Evolutionary conservation across 352 stramenopile species (phyloP), one percentile per base, ranked within the genome.

Genomic region (Phytophthora podocarpi): DNA sequence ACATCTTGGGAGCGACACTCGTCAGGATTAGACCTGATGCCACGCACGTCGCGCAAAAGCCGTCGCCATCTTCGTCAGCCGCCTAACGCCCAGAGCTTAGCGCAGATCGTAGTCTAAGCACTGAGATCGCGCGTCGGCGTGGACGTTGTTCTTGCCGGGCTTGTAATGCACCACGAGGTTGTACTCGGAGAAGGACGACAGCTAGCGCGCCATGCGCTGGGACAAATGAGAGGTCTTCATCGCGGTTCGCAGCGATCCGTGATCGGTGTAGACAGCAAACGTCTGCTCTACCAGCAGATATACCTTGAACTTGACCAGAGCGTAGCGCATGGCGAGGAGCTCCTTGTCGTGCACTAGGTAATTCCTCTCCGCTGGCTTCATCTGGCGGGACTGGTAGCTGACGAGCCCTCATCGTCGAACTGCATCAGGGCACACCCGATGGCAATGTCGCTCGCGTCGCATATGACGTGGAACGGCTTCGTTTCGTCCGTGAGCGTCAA

Each of bases 61-160:
- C 51, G 0, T 59, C 28, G 3, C 64, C 50, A 4, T 58, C 34
- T 2, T 59, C 46, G 27, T 26, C 43, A 20, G 15, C 16, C 31
- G 40, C 5, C 26, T 46, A 16, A 32, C 30, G 20, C 9, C 31
- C 3, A 52, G n/a, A 9, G 7, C 27, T 30, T 18, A n/a, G 1
- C 35, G 23, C n/a, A 27, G 43, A 10, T 56, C 41, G 12, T 59
- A 67, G 9, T 68, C 40, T 16, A 51, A 64, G 1, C 41, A 32
- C 0, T 52, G 40, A 13, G 63, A 70, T 0, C 77, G 18, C 4
- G 66, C 55, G 40, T 74, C 66, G 11, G 70, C 50, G 7, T 70
- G 30, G 5, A 70, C 57, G n/a, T 73, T 76, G 13, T 45, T 40
- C 32, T 56, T 56, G 21, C 41, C 41, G 1, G 41, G 24, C 2